A percentile compares a stretch with the other conserved stretches of the same genome.
Conservation (phyloP, 257 asterid genomes). For the Capsicum pubescens region DNA sequence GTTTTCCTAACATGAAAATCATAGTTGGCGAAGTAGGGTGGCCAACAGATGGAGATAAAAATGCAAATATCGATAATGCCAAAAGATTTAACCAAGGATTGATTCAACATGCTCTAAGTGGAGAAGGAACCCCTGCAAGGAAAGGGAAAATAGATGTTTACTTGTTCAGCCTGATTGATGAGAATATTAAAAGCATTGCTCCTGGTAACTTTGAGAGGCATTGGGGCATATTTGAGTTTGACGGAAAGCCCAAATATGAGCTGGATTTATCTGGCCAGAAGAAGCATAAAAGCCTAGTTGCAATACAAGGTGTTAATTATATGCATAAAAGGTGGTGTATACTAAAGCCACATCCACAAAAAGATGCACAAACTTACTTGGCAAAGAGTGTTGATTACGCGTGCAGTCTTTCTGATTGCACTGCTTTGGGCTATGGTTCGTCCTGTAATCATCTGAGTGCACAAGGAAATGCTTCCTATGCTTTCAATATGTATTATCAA, state of each 20-base stretch:
- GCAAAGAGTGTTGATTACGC: slow-evolving; percentile 73
- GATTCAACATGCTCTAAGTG: slow-evolving; percentile 66
- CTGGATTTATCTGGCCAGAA: slow-evolving; percentile 58
- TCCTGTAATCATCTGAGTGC: slow-evolving; percentile 73
- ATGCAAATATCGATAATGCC: slow-evolving; percentile 63
- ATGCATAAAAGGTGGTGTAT: slow-evolving; percentile 82
- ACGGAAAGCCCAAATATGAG: slow-evolving; percentile 85
- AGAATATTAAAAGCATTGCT: slow-evolving; percentile 78
- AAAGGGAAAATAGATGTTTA: slow-evolving; percentile 66
- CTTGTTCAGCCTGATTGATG: slow-evolving; percentile 86
- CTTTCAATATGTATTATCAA: slow-evolving; percentile 94
- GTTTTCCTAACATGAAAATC: slow-evolving; percentile 80
- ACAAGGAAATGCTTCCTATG: slow-evolving; percentile 87
- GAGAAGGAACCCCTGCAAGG: slow-evolving; percentile 76
- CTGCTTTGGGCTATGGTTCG: slow-evolving; percentile 85
- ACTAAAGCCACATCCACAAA: slow-evolving; percentile 47
- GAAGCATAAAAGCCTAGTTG: slow-evolving; percentile 50
- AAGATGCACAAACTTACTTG: slow-evolving; percentile 54
- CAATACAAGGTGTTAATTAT: slow-evolving; percentile 71
- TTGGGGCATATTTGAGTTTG: slow-evolving; percentile 88
- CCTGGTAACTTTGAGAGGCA: slow-evolving; percentile 95
- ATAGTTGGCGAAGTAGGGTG: slow-evolving; percentile 90
- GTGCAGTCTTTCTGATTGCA: slow-evolving; percentile 84
- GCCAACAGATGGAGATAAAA: slow-evolving; percentile 89
- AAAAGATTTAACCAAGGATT: slow-evolving; percentile 77